Base-by-base conservation (phyloP, 352 stramenopile genomes). In the Phytophthora hibernalis region DNA sequence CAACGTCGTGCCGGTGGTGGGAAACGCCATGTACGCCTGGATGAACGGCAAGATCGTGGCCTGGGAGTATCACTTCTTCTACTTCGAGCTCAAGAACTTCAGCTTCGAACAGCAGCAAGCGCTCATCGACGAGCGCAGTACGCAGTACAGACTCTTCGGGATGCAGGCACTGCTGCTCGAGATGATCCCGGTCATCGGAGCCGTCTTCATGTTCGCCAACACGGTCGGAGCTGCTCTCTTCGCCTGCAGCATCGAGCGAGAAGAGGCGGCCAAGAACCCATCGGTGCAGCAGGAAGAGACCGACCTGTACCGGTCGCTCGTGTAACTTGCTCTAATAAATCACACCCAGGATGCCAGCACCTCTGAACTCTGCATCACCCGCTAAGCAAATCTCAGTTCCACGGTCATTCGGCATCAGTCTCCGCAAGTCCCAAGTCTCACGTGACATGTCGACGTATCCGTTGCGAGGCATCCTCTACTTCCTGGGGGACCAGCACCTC, bases 41-140 rank as follows among this genome's bases (percentile, higher is more conserved):
- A 62, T 88, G 54, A 87, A 88, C 62, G 74, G 79, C 38, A 56
- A 72, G 30, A 61, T 87, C 49, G 66, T 85, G 56, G 79, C 69
- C 28, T 88, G 79, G 79, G 79, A 86, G 48, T 80, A 83, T 54
- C 79, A 87, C 56, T 71, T 85, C 57, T 85, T 81, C 70, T 90
- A 86, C 56, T 87, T 90, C 61, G 78, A 86, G 61, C 74, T 86
- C 55, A 83, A 80, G 43, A 75, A 76, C 30, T 77, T 71, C 50
- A 56, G 31, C 11, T 85, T 85, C 54, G 68, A 71, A 11, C 67
- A 87, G 54, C 81, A 90, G 45, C 72, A 82, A 61, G 63, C 54
- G 5, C 63, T 85, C 28, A 69, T 90, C 11, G 50, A 85, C 30
- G 56, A 74, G 21, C 72, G 68, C 56, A 72, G 67, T 24, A 42